Evolutionary conservation across 257 asterid genomes (phyloP).

Genomic region (Haberlea rhodopensis): DNA sequence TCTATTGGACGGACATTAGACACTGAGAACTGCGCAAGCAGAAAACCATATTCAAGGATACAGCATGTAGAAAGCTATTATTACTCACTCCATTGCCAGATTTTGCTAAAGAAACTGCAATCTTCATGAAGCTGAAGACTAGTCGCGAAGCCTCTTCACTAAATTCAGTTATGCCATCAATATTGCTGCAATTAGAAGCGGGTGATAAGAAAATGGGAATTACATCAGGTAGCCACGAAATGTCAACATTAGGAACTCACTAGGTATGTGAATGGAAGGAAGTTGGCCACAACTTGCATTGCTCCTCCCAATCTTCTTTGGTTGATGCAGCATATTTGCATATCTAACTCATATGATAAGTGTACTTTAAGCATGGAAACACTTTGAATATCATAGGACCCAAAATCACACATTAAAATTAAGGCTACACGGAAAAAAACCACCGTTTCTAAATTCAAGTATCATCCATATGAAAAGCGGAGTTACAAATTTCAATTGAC

Average conservation of each 20-base stretch:
- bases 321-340: conserved; percentile 80
- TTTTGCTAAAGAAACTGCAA: conserved; percentile 60
- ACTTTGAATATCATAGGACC: not conserved
- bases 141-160: conserved; percentile 57
- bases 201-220: conserved; percentile 19
- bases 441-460: not conserved
- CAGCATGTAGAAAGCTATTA: conserved; percentile 9
- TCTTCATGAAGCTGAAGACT: conserved; percentile 63
- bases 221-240: not conserved
- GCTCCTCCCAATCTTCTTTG: conserved; percentile 97
- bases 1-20: not conserved
- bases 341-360: conserved; percentile 43
- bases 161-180: conserved; percentile 88
- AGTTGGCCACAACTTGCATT: conserved; percentile 95
- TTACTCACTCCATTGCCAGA: conserved; percentile 51
- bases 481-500: not conserved
- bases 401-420: not conserved
- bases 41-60: not conserved
- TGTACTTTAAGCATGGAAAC: conserved; percentile 9
- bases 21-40: not conserved
- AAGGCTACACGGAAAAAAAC: not conserved
- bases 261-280: conserved; percentile 93
- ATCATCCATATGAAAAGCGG: not conserved
- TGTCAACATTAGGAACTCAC: conserved; percentile 38
- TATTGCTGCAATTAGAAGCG: conserved; percentile 53